Base-by-base conservation (phyloP, 306 rosid genomes). In the Chamaecrista fasciculata region DNA sequence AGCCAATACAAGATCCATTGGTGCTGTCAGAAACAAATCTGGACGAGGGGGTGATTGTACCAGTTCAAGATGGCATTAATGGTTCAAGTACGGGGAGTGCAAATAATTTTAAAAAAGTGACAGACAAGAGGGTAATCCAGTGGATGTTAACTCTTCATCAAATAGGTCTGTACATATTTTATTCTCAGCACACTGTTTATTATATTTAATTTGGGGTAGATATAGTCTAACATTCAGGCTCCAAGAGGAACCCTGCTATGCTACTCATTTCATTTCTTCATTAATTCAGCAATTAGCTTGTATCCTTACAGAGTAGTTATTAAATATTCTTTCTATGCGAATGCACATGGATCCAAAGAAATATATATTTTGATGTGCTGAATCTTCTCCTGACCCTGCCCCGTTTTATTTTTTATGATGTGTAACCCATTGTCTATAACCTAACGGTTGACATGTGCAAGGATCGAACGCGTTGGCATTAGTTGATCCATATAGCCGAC, bases 101-200 rank as follows among this genome's bases (percentile, higher is more conserved):
- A 66, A 83, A 28, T 78, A 59, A 50, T 65, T 21, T 89, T 73
- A 80, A 76, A 46, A 69, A 44, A 8, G 86, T 87, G 74, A 81
- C 61, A 44, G 96, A 91, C 79, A 84, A 86, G 79, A 89, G 78
- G 81, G 73, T 84, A 76, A 78, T 89, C 73, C 96, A 95, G 77
- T 95, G 99, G 99, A 64, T 95, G 95, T 91, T 84, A 78, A 95
- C 96, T 71, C 87, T 95, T 46, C 99, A 95, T 89, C 99, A 95
- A 79, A 95, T 91, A 79, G 99, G 99, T 95, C 50, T 52, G 96
- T 83, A 50, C 57, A 34, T 44, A 37, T 31, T 63, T 73, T 71
- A 11, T 11, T 34, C 9, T 39, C 14, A 50, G 14, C 48, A 11
- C 66, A 26, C 51, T 48, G 19, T 62, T 46, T 28, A 18, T 66